Evolutionary conservation across 2,329 filamentous ascomycete genomes (phyloP), one percentile per base, ranked within the genome.

Genomic region (Pyrenophora graminea): DNA sequence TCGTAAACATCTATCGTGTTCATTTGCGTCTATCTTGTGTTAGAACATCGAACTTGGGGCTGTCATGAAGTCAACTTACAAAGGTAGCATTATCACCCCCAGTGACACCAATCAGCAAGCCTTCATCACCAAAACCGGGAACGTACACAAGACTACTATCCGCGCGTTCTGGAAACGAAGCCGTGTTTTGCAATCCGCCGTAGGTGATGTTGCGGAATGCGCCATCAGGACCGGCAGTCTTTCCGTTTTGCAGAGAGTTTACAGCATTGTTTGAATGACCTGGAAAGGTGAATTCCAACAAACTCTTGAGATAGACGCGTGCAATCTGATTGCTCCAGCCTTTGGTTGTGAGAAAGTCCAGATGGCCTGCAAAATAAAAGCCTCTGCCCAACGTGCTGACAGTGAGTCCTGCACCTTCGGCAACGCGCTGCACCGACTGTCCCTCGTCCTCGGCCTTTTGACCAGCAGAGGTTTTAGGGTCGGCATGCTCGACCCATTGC

Each of bases 1-100:
- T 94, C 90, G 69, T 90, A 94, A n/a, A 93, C 83, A 59, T 92
- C 87, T 33, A 92, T 86, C 13, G 83, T 80, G 41, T 85, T 91
- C 76, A 93, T 91, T 13, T 80, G 78, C 0, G 81, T 83, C 79
- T 81, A 41, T 3, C 7, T 8, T n/a, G 15, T 13, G 36, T 66
- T 49, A 66, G 61, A 17, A 38, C 30, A 4, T 34, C 6, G 9
- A 15, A 1, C 8, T 1, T 32, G 2, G 42, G 8, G 7, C 3
- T 34, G 17, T 1, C 5, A 10, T 15, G 3, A 25, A 36, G 25
- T 10, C 17, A 23, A 68, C 78, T 74, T 62, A 86, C 85, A 63
- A 90, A 91, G 18, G 85, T 83, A 21, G 78, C 74, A 64, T 83
- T 80, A 74, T 85, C 83, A 2, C 90, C 90, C 10, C 91, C 91